Evolutionary conservation across 2,329 filamentous ascomycete species (phyloP).

Genomic region (Elsinoe batatas): DNA sequence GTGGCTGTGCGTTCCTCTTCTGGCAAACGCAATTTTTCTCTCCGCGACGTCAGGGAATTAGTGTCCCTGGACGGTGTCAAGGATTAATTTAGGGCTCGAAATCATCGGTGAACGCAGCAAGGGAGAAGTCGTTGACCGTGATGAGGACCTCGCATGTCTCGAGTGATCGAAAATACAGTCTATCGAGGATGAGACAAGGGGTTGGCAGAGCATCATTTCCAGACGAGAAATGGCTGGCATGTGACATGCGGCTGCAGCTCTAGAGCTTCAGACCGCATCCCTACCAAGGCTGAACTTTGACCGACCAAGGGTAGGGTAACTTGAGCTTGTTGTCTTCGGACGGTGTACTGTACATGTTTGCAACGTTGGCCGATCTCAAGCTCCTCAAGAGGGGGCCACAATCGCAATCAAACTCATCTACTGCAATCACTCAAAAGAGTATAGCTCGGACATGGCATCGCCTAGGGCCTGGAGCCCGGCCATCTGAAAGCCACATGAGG

Average conservation of each 20-base stretch:
- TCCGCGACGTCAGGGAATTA: not conserved
- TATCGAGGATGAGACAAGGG: not conserved
- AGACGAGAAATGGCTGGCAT: not conserved
- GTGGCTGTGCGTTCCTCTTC: constrained; percentile 1
- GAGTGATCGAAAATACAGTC: not conserved
- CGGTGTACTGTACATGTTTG: not conserved
- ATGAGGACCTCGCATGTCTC: not conserved
- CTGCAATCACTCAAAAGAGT: constrained; percentile 1
- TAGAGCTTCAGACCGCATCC: not conserved
- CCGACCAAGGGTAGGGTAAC: not conserved
- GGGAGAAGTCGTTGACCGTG: not conserved
- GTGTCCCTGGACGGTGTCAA: not conserved
- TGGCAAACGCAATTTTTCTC: not conserved
- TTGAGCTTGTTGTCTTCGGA: not conserved
- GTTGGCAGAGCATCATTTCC: not conserved
- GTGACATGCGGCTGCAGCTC: not conserved
- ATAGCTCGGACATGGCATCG: not conserved
- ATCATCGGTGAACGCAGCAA: not conserved
- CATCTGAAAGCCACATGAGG: constrained; percentile 1
- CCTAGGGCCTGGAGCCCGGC: not conserved
- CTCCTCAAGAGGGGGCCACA: not conserved
- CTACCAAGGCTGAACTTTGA: not conserved
- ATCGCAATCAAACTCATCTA: not conserved
- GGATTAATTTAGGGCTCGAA: not conserved
- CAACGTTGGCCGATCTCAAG: not conserved